These are phyloP conservation scores for Dictyostelium brefeldianum DNA, from an alignment of 78 protist genomes.

Conservation along the genomic window DNA sequence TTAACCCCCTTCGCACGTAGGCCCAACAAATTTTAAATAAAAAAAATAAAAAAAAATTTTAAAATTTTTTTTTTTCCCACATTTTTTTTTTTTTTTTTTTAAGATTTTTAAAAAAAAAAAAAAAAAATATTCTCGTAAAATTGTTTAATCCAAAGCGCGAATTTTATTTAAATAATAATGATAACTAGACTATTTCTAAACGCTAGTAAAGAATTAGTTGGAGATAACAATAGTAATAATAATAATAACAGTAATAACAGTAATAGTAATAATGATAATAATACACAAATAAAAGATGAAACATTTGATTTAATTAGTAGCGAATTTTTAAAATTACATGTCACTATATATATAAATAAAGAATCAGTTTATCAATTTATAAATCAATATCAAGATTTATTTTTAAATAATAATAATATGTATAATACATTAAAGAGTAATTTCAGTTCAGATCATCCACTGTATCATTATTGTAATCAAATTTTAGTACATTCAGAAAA, in stretches of 20 bases:
- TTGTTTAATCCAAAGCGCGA: no score
- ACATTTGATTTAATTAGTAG: background rate
- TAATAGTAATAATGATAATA: background rate
- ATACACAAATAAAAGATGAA: background rate
- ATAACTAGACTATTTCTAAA: slow-evolving; percentile 36
- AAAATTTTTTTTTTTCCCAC: no score
- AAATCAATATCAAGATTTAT: slow-evolving; percentile 12
- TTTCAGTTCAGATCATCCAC: slow-evolving; percentile 6
- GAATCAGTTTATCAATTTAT: background rate
- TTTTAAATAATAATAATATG: background rate
- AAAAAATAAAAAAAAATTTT: no score
- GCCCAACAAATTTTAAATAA: no score
- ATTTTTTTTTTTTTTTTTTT: background rate
- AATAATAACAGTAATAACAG: background rate
- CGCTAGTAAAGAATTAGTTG: background rate
- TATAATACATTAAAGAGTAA: background rate
- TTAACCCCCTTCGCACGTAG: no score
- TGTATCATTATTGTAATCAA: slow-evolving; percentile 5
- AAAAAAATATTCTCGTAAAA: no score
- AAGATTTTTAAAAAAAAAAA: no score
- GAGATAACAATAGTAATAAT: background rate
- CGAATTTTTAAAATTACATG: background rate
- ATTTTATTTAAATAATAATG: no score
- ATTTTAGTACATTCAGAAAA: background rate
- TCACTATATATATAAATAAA: background rate